Evolutionary conservation across 768 basidiomycete species (phyloP), one percentile per base, ranked within the genome.

Genomic region (Kwoniella bestiolae): DNA sequence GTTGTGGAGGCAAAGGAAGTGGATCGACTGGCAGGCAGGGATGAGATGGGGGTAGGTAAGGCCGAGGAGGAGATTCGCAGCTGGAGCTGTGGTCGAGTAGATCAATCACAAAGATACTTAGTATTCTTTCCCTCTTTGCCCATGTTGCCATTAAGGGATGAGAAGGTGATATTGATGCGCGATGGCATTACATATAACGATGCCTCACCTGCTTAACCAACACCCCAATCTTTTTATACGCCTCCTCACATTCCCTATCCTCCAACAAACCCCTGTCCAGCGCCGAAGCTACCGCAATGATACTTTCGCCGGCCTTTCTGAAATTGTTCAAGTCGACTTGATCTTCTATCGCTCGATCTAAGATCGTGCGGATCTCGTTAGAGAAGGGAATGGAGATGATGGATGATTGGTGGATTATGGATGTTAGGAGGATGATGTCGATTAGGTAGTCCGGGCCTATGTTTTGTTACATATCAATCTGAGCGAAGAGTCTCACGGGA

Each of bases 391-490:
- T 63, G 51, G 70, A 69, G 31, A 77, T 71, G 34, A 71, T 62
- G 28, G 72, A 71, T 7, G 69, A 68, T 55, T 74, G 71, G 64
- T 61, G 70, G 21, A 72, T 71, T 23, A 74, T 62, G 1, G 65
- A 51, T 32, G 70, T 65, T 35, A 77, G 64, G 8, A 77, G 44
- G 53, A 63, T 63, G 6, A 74, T 60, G 51, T 77, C 73, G 21
- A 77, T 68, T 23, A 77, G 57, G 51, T 77, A 77, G 46, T 77
- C 75, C 1, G 75, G 75, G 11, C 75, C 75, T 72, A 28, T 5
- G n/a, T n/a, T n/a, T n/a, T n/a, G n/a, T n/a, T n/a, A n/a, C n/a
- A n/a, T n/a, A n/a, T n/a, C n/a, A n/a, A n/a, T n/a, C n/a, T n/a
- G n/a, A n/a, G n/a, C n/a, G n/a, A n/a, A n/a, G n/a, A n/a, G n/a